Evolutionary conservation across 1,284 basidiomycete genomes (phyloP).

Genomic region (Ustilago crameri): DNA sequence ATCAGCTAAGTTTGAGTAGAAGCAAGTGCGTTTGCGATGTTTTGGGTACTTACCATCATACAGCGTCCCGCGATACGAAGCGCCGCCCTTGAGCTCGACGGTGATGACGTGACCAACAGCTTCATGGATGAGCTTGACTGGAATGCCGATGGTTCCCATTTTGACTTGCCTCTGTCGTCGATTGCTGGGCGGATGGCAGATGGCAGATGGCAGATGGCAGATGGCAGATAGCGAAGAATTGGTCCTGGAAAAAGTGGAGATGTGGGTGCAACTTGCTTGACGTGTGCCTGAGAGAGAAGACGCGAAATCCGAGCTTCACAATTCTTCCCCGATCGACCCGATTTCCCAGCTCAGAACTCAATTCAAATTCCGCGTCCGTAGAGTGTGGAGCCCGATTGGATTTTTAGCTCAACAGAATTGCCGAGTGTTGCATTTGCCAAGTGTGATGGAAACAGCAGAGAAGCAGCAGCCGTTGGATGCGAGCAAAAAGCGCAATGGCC

Average conservation of each 20-base stretch:
- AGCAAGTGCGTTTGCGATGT: not conserved
- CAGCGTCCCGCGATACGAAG: slow-evolving; percentile 95
- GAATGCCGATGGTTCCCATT: slow-evolving; percentile 68
- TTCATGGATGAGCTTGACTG: slow-evolving; percentile 70
- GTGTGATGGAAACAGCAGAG: not conserved
- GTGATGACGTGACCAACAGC: slow-evolving; percentile 94
- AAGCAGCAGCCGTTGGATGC: not conserved
- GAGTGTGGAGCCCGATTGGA: slow-evolving; percentile 6
- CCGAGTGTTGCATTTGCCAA: not conserved
- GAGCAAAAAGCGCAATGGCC: not conserved
- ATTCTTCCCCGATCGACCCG: not conserved
- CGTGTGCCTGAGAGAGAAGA: not conserved
- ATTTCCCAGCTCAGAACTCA: slow-evolving; percentile 1
- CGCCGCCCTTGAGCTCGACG: slow-evolving; percentile 96
- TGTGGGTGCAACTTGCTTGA: slow-evolving; percentile 4
- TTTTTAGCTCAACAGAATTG: slow-evolving; percentile 16
- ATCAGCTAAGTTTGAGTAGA: not conserved
- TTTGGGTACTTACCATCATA: slow-evolving; percentile 78
- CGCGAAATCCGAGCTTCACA: slow-evolving; percentile 27
- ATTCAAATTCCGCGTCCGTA: not conserved
- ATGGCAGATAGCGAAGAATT: not conserved
- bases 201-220: not conserved
- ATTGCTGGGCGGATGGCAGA: not conserved
- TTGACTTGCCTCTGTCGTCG: slow-evolving; percentile 2
- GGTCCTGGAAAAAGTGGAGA: not conserved